Evolutionary conservation across 2,329 filamentous ascomycete genomes (phyloP), one percentile per base, ranked within the genome.

Genomic region (Coniochaeta sp.): DNA sequence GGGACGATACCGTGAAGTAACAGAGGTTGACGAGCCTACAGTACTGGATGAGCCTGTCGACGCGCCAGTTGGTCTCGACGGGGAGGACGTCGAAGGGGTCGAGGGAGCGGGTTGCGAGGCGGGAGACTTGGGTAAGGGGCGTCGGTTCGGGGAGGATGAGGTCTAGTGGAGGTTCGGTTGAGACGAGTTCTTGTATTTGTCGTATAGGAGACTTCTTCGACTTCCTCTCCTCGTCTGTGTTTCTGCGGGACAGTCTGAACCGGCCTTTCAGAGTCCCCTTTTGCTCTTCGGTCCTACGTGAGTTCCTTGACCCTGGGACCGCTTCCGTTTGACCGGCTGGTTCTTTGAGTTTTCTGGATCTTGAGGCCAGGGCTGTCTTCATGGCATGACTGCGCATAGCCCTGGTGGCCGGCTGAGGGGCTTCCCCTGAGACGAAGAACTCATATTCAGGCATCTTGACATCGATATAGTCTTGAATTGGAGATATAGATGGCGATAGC

Each of bases 381-480:
- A 48, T 32, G 18, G 46, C 46, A 20, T 48, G 46, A 14, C 46
- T 48, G 6, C 27, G 46, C 26, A 32, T 32, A 30, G 46, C 46
- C 46, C 14, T 31, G 8, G 10, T 31, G 3, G 46, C 27, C 27
- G 46, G 46, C 16, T 12, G 20, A 3, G 46, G 46, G 2, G 16
- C 28, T 13, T 31, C 26, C 4, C 26, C 30, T 14, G 27, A 48
- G 4, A 48, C 46, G 30, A 48, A 32, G 10, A 48, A 48, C 16
- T 48, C 46, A 48, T 18, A 32, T 16, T 22, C 16, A 18, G 46
- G 26, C 46, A 48, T 48, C 40, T n/a, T 12, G 20, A 45, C 13
- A 35, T 16, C 13, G 9, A 9, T 16, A 16, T 35, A n/a, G 14
- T 35, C n/a, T 35, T 3, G 9, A 35, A 16, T 16, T 35, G 32